Conservation (phyloP, 2,329 filamentous ascomycete species). For the Myriosclerotinia curreyana region DNA sequence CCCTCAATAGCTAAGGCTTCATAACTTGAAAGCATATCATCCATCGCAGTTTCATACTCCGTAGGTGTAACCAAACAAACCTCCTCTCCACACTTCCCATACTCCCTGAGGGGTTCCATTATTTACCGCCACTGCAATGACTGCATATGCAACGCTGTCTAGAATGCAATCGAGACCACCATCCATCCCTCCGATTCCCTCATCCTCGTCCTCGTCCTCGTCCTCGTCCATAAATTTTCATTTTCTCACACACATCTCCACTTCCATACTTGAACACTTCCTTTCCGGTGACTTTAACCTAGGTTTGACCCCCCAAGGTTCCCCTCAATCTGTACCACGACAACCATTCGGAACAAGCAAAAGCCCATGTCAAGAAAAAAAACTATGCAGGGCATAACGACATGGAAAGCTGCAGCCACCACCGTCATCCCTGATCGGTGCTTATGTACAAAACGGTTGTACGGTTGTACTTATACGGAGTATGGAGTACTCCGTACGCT, state of each 20-base stretch:
- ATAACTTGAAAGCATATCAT: background rate
- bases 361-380: background rate
- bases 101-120: slow-evolving; percentile 8
- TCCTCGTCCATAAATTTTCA: background rate
- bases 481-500: background rate
- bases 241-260: background rate
- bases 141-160: slow-evolving; percentile 17
- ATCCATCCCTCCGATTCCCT: no score
- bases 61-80: background rate
- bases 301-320: background rate
- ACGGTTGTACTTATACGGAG: no score
- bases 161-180: slow-evolving; percentile 3
- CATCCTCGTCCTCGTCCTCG: no score
- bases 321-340: slow-evolving; percentile 7
- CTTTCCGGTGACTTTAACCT: background rate
- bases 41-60: background rate
- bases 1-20: background rate
- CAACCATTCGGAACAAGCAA: background rate
- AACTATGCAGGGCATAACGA: slow-evolving; percentile 16
- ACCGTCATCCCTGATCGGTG: slow-evolving; percentile 14
- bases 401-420: slow-evolving; percentile 16
- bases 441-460: slow-evolving; percentile 13
- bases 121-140: slow-evolving; percentile 16
- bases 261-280: background rate
- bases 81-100: background rate